A percentile compares a stretch with the other conserved stretches of the same genome.
phyloP scores from a whole-genome alignment of 176 grass and related monocot species.

The Leersia perrieri region DNA sequence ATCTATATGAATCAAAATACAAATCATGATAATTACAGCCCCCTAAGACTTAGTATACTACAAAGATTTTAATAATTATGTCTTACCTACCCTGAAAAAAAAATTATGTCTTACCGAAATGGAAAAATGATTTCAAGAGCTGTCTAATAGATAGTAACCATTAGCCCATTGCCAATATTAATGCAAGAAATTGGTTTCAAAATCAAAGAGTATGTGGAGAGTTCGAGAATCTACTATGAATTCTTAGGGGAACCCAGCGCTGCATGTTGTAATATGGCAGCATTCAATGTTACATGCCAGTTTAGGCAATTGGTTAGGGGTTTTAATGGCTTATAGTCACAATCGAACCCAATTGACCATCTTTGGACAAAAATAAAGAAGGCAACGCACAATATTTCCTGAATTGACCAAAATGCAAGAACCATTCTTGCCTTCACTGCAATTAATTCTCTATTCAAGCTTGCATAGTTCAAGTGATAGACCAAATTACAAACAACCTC shows the following conservation, averaged over 20 bases:
- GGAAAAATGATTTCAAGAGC: no score
- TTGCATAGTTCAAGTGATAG: slow-evolving; percentile 20
- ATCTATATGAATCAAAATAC: background rate
- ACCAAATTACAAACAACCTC: background rate
- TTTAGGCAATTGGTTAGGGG: slow-evolving; percentile 6
- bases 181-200: no score
- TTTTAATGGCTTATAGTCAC: background rate
- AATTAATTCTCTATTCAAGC: background rate
- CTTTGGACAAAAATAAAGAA: background rate
- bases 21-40: background rate
- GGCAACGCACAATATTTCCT: background rate
- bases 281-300: background rate
- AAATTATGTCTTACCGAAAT: no score
- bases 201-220: no score
- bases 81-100: no score
- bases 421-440: background rate
- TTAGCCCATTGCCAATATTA: background rate
- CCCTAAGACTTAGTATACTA: background rate
- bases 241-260: no score
- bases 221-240: no score
- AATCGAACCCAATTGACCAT: background rate
- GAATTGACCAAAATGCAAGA: background rate
- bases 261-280: background rate
- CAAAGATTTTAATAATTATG: no score
- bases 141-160: no score